Evolutionary conservation across 108 stramenopile genomes (phyloP).

Genomic region (Pseudonitzschia delicatissima): DNA sequence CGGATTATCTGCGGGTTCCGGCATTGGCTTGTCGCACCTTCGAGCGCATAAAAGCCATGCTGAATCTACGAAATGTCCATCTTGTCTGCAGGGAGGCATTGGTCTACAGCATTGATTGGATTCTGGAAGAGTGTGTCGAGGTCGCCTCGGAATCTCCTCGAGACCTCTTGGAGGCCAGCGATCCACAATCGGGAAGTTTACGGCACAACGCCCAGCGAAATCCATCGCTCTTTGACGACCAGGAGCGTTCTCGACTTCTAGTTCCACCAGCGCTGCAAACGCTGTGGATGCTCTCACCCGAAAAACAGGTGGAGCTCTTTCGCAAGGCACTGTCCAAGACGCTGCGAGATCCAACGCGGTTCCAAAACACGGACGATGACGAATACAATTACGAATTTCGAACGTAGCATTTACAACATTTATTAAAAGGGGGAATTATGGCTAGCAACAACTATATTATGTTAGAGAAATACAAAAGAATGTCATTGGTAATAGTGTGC

Average conservation of each 20-base stretch:
- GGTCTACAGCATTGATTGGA: conserved; percentile 8
- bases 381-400: no score
- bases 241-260: not conserved
- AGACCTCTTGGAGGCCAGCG: not conserved
- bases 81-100: not conserved
- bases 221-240: no score
- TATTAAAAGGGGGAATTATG: no score
- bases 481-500: no score
- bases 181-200: no score
- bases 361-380: no score
- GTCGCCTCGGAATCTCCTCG: not conserved
- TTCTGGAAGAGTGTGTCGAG: not conserved
- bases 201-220: no score
- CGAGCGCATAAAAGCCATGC: not conserved
- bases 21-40: not conserved
- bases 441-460: no score
- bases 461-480: no score
- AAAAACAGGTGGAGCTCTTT: not conserved
- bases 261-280: not conserved
- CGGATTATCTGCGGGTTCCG: conserved; percentile 1
- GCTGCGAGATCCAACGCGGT: not conserved
- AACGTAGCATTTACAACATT: no score
- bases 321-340: not conserved
- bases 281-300: not conserved
- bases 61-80: conserved; percentile 1